Conservation (phyloP, 2,329 filamentous ascomycete genomes). For the Hansfordia pulvinata region DNA sequence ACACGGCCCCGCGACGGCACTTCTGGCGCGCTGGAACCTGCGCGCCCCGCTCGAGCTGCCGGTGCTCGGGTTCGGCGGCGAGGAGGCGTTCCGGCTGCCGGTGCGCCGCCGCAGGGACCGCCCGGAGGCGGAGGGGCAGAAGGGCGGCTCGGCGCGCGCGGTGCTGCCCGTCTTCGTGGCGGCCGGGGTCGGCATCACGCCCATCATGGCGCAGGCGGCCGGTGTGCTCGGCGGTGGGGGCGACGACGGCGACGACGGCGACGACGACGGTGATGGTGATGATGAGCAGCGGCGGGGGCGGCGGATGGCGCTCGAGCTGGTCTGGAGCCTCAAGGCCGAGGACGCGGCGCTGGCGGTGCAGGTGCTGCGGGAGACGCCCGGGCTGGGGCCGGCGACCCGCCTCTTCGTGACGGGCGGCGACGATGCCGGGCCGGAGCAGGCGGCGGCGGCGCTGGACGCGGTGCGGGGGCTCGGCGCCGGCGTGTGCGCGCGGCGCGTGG, state of each 20-base stretch:
- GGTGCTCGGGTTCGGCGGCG: constrained; percentile 61
- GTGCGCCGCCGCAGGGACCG: constrained; percentile 12
- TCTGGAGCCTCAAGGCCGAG: constrained; percentile 52
- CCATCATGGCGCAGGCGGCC: constrained; percentile 55
- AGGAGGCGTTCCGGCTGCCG: constrained; percentile 26
- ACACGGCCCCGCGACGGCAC: constrained; percentile 54
- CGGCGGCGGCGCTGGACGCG: constrained; percentile 19
- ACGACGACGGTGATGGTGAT: too few species aligned
- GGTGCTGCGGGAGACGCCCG: constrained; percentile 35
- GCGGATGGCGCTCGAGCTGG: constrained; percentile 35
- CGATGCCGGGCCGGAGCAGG: constrained; percentile 10
- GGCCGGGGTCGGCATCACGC: constrained; percentile 74
- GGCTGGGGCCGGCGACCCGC: constrained; percentile 34
- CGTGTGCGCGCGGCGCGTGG: constrained; percentile 24
- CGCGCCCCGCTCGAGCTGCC: constrained; percentile 45
- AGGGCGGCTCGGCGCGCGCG: too few species aligned
- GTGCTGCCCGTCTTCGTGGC: constrained; percentile 66
- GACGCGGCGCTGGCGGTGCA: constrained; percentile 53
- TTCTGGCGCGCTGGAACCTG: constrained; percentile 46
- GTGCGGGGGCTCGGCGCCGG: constrained; percentile 19
- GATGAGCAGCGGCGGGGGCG: too few species aligned
- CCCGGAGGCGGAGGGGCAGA: too few species aligned
- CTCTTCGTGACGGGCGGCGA: constrained; percentile 50
- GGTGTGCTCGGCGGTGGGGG: constrained; percentile 26
- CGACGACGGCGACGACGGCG: constrained; percentile 3